A percentile compares a stretch with the other conserved stretches of the same genome.
Conservation (phyloP, 257 asterid species). For the Plantago elongata region DNA sequence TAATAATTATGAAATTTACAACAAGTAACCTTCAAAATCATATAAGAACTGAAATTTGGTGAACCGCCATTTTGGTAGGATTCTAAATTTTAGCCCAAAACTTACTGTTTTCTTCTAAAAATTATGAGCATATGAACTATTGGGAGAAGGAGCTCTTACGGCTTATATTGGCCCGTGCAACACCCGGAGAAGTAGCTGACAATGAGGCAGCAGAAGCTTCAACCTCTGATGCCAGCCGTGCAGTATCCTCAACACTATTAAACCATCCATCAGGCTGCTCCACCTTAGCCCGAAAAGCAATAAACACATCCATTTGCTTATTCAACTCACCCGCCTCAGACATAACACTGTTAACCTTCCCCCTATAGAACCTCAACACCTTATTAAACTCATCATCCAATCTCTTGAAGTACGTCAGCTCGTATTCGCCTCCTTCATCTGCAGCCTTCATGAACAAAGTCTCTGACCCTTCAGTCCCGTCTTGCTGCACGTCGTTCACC, state of each 20-base stretch:
- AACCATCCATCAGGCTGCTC: slow-evolving; percentile 31
- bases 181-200: slow-evolving; percentile 2
- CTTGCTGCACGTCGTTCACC: neutral
- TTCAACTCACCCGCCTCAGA: slow-evolving; percentile 37
- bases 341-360: slow-evolving; percentile 33
- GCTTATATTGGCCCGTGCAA: no score
- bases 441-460: slow-evolving; percentile 18
- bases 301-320: slow-evolving; percentile 49
- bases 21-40: no score
- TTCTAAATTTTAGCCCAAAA: no score
- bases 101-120: no score
- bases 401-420: slow-evolving; percentile 31
- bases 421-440: slow-evolving; percentile 32
- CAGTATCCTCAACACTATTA: slow-evolving; percentile 26
- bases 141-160: no score
- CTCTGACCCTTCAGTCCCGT: slow-evolving; percentile 16
- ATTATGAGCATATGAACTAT: no score
- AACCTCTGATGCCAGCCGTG: slow-evolving; percentile 31
- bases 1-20: no score
- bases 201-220: slow-evolving; percentile 33
- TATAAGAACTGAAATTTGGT: no score
- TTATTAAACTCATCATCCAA: slow-evolving; percentile 46
- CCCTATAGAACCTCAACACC: slow-evolving; percentile 32
- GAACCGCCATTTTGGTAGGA: no score
- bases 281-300: slow-evolving; percentile 44